Evolutionary conservation across 352 stramenopile genomes (phyloP).

Genomic region (Pythium guiyangense): DNA sequence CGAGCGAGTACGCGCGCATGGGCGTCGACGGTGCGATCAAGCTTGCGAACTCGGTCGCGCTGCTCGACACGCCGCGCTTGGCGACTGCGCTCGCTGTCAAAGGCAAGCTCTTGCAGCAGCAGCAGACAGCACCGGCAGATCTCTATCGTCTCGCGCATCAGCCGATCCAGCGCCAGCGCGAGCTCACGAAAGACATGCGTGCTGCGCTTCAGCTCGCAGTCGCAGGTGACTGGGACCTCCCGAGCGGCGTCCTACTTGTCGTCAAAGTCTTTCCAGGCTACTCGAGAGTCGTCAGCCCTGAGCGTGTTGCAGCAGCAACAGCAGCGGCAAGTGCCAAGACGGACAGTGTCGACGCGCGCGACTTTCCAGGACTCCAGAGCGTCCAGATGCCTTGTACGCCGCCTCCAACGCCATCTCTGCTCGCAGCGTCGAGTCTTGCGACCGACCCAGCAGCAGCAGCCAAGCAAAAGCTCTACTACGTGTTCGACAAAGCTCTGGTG

Average conservation of each 20-base stretch:
- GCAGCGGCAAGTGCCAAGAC: neutral
- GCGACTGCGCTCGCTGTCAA: conserved; percentile 19
- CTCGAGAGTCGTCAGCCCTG: conserved; percentile 28
- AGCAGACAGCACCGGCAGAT: conserved; percentile 14
- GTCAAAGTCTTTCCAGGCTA: conserved; percentile 85
- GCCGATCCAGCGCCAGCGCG: conserved; percentile 18
- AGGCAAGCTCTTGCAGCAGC: conserved; percentile 14
- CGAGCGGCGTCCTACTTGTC: conserved; percentile 48
- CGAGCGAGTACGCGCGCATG: conserved; percentile 36
- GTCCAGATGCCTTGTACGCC: conserved; percentile 31
- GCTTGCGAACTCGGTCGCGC: conserved; percentile 68
- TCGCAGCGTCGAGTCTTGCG: neutral
- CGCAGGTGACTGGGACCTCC: conserved; percentile 44
- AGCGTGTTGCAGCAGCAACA: conserved; percentile 4
- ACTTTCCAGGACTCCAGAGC: conserved; percentile 48
- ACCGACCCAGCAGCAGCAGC: conserved; percentile 7
- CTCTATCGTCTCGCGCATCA: conserved; percentile 15
- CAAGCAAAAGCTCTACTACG: conserved; percentile 68
- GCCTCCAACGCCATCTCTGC: neutral
- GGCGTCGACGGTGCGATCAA: conserved; percentile 59
- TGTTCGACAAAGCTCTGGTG: conserved; percentile 76
- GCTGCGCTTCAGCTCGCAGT: conserved; percentile 28
- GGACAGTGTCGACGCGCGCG: conserved; percentile 11
- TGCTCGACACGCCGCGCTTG: conserved; percentile 45
- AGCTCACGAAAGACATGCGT: conserved; percentile 32